These are phyloP conservation scores for Alternaria consortialis DNA, from an alignment of 2,329 filamentous ascomycete genomes.

Conservation along the genomic window DNA sequence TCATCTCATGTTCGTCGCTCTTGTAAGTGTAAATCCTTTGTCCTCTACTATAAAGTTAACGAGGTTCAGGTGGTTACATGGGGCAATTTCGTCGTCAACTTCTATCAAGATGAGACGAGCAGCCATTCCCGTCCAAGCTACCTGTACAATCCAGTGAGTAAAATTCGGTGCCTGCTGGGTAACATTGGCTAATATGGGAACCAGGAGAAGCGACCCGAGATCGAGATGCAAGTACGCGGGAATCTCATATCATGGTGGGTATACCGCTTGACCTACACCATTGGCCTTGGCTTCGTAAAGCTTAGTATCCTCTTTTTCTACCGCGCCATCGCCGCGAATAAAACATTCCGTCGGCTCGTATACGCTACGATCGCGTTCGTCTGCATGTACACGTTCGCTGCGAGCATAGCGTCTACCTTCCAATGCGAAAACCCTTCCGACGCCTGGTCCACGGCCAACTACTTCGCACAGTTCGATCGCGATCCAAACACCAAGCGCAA, in stretches of 20 bases:
- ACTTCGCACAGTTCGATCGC: conserved; percentile 44
- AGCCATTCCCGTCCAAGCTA: conserved; percentile 34
- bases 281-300: conserved; percentile 46
- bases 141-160: conserved; percentile 39
- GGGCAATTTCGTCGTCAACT: conserved; percentile 49
- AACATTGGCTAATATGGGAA: conserved; percentile 11
- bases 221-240: conserved; percentile 34
- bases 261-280: conserved; percentile 44
- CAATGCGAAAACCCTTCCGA: conserved; percentile 46
- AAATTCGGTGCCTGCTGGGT: not conserved
- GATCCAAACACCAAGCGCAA: conserved; percentile 27
- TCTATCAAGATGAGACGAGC: conserved; percentile 46
- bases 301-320: conserved; percentile 49
- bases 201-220: conserved; percentile 42
- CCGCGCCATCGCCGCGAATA: conserved; percentile 46
- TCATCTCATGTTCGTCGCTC: conserved; percentile 46
- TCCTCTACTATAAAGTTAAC: conserved; percentile 15
- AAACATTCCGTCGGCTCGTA: conserved; percentile 41
- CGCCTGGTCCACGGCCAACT: conserved; percentile 38
- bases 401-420: conserved; percentile 41
- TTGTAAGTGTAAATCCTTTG: conserved; percentile 29
- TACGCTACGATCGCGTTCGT: conserved; percentile 44
- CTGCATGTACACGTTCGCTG: conserved; percentile 40
- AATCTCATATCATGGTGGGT: conserved; percentile 47
- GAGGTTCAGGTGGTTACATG: conserved; percentile 43